Evolutionary conservation across 257 asterid species (phyloP).

Genomic region (Handroanthus guayacan): DNA sequence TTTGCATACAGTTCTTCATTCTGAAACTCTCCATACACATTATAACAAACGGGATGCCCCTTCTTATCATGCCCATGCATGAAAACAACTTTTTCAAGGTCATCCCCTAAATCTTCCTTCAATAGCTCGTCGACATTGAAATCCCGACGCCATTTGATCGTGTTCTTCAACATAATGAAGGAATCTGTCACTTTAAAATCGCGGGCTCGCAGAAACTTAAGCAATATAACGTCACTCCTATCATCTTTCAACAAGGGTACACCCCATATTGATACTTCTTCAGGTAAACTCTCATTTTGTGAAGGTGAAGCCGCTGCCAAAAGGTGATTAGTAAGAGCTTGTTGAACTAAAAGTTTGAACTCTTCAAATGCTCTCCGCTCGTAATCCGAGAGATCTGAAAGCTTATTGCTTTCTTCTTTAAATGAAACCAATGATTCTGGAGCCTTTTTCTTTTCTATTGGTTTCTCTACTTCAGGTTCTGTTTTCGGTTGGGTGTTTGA

Average conservation of each 20-base stretch:
- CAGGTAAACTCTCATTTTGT: conserved; percentile 36
- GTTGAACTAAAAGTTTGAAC: conserved; percentile 36
- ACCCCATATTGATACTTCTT: conserved; percentile 46
- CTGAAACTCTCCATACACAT: conserved; percentile 74
- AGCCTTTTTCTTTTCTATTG: conserved; percentile 27
- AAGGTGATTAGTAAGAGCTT: conserved; percentile 36
- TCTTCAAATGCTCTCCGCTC: conserved; percentile 58
- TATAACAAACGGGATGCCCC: conserved; percentile 68
- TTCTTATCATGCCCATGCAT: conserved; percentile 79
- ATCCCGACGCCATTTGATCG: conserved; percentile 67
- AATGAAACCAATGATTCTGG: conserved; percentile 58
- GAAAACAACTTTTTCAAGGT: conserved; percentile 79
- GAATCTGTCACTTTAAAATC: conserved; percentile 71
- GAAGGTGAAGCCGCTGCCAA: conserved; percentile 34
- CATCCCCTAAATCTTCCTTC: conserved; percentile 73
- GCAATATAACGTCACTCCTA: conserved; percentile 42
- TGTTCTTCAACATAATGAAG: conserved; percentile 63
- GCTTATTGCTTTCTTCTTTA: conserved; percentile 50
- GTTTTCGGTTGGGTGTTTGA: neutral
- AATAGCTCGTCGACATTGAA: conserved; percentile 61
- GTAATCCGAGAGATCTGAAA: conserved; percentile 48
- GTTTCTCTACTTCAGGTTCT: conserved; percentile 30
- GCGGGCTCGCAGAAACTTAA: conserved; percentile 66
- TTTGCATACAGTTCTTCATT: conserved; percentile 58
- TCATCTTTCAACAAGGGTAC: conserved; percentile 48